Evolutionary conservation across 2,329 filamentous ascomycete species (phyloP).

Genomic region (Phaeoacremonium minimum): DNA sequence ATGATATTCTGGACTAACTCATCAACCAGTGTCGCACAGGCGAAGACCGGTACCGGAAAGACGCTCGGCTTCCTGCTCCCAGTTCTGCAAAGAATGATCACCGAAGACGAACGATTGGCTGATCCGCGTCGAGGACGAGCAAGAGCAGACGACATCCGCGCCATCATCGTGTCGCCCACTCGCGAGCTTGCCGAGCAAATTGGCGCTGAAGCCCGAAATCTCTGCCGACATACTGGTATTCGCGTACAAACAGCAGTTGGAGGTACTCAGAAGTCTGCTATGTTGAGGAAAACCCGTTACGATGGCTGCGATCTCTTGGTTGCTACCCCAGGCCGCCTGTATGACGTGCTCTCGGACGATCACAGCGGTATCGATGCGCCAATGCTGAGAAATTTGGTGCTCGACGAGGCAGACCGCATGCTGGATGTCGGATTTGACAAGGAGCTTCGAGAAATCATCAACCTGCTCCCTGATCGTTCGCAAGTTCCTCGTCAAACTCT

Average conservation of each 20-base stretch:
- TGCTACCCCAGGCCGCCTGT: slow-evolving; percentile 82
- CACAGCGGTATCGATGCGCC: slow-evolving; percentile 61
- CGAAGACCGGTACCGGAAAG: slow-evolving; percentile 95
- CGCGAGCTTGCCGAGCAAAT: slow-evolving; percentile 81
- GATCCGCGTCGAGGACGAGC: slow-evolving; percentile 29
- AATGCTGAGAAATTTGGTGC: slow-evolving; percentile 86
- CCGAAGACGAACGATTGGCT: slow-evolving; percentile 57
- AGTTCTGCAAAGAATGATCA: slow-evolving; percentile 73
- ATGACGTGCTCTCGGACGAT: slow-evolving; percentile 72
- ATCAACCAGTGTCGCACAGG: slow-evolving; percentile 73
- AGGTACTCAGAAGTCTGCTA: slow-evolving; percentile 71
- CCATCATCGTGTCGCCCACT: slow-evolving; percentile 73
- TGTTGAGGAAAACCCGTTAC: slow-evolving; percentile 63
- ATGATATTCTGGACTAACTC: slow-evolving; percentile 13
- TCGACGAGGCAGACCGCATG: slow-evolving; percentile 98
- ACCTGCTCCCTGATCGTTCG: slow-evolving; percentile 55
- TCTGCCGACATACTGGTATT: slow-evolving; percentile 63
- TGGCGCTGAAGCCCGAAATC: slow-evolving; percentile 68
- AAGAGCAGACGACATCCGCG: slow-evolving; percentile 56
- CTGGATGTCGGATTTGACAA: slow-evolving; percentile 84
- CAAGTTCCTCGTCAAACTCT: slow-evolving; percentile 78
- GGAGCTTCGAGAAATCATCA: slow-evolving; percentile 59
- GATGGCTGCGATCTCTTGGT: slow-evolving; percentile 86
- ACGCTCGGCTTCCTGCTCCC: slow-evolving; percentile 91
- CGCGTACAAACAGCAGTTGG: slow-evolving; percentile 77